A percentile compares a stretch with the other conserved stretches of the same genome.
Evolutionary conservation across 768 basidiomycete species (phyloP).

Genomic region (Russula sp.): DNA sequence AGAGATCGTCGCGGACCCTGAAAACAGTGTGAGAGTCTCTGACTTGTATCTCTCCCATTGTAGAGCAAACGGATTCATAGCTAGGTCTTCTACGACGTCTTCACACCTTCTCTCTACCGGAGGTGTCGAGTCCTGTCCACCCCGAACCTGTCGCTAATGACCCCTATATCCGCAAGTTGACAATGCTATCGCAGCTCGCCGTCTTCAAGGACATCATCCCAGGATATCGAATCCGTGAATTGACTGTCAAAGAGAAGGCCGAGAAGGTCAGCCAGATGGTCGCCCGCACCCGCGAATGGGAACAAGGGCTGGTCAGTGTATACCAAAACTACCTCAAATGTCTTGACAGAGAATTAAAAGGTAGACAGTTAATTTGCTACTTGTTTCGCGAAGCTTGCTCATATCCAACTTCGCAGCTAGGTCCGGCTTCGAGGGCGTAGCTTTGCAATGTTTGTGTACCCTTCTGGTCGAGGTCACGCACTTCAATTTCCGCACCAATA

Average conservation of each 20-base stretch:
- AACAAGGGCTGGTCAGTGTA: constrained; percentile 83
- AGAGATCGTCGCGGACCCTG: constrained; percentile 91
- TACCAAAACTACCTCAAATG: constrained; percentile 88
- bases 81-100: constrained; percentile 85
- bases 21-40: constrained; percentile 72
- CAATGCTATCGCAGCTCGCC: constrained; percentile 85
- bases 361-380: constrained; percentile 42
- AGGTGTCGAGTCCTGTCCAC: constrained; percentile 66
- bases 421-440: constrained; percentile 60
- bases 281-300: constrained; percentile 85
- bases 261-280: constrained; percentile 97
- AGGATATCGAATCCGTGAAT: constrained; percentile 87
- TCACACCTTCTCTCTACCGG: constrained; percentile 80
- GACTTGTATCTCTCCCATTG: constrained; percentile 6
- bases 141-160: constrained; percentile 77
- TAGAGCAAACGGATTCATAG: constrained; percentile 42
- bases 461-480: constrained; percentile 80
- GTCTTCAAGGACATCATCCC: constrained; percentile 97
- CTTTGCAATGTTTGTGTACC: constrained; percentile 85
- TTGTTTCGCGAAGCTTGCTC: constrained; percentile 1
- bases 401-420: constrained; percentile 45
- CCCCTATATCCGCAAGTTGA: constrained; percentile 76
- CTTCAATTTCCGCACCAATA: constrained; percentile 94
- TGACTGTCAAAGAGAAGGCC: constrained; percentile 86
- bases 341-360: constrained; percentile 85